These are phyloP conservation scores for Ogataea dorogensis DNA, from an alignment of 805 yeast genomes.

Conservation along the genomic window DNA sequence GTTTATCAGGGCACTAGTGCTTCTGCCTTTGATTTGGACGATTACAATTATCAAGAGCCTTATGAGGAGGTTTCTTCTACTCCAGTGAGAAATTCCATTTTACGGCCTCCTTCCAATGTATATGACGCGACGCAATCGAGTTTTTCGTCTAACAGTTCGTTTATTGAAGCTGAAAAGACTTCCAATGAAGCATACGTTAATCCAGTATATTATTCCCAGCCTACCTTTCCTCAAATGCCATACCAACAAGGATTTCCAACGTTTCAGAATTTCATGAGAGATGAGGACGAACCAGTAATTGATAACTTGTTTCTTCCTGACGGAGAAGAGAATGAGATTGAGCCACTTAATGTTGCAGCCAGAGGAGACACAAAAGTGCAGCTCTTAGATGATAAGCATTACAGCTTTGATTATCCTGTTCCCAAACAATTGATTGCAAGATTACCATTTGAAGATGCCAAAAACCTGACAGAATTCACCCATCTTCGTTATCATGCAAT, in stretches of 20 bases:
- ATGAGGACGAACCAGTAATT: constrained; percentile 31
- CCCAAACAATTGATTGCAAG: constrained; percentile 56
- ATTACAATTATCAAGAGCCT: constrained; percentile 3
- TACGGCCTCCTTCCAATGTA: constrained; percentile 10
- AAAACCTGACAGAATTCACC: constrained; percentile 49
- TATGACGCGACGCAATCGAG: constrained; percentile 8
- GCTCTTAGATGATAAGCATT: constrained; percentile 65
- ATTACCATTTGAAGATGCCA: constrained; percentile 43
- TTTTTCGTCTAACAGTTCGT: constrained; percentile 8
- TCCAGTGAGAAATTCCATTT: constrained; percentile 3
- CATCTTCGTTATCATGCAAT: constrained; percentile 91
- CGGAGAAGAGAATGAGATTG: constrained; percentile 14
- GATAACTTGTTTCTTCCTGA: constrained; percentile 17
- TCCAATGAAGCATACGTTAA: constrained; percentile 1
- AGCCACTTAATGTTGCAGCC: constrained; percentile 24
- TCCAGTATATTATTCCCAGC: constrained; percentile 1
- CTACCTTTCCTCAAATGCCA: constrained; percentile 7
- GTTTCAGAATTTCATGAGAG: constrained; percentile 30
- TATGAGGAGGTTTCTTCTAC: constrained; percentile 5
- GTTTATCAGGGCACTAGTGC: no score
- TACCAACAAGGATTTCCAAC: constrained; percentile 12
- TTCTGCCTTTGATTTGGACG: constrained; percentile 9
- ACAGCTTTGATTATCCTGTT: constrained; percentile 81
- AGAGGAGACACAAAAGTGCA: constrained; percentile 40
- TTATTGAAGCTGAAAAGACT: constrained; percentile 5